phyloP scores from a whole-genome alignment of 306 rosid genomes.

The Sechiopsis laciniata region DNA sequence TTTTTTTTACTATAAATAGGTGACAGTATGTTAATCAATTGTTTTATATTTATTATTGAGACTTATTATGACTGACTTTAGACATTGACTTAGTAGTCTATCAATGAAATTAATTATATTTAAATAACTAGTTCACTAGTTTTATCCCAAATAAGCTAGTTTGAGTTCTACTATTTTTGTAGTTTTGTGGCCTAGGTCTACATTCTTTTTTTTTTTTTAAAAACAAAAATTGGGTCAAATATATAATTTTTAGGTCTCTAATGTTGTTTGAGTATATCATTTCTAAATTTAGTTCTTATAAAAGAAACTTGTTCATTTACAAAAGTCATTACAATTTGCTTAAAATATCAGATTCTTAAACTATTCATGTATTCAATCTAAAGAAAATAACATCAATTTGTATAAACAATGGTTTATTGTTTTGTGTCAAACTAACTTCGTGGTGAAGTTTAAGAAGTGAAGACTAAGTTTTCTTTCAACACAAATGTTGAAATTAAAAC shows the following conservation, averaged over 20 bases:
- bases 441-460: no score
- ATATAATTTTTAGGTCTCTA: background rate
- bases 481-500: no score
- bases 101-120: no score
- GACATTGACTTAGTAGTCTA: no score
- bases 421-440: background rate
- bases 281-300: background rate
- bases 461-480: no score
- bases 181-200: background rate
- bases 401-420: constrained; percentile 1
- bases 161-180: background rate
- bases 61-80: no score
- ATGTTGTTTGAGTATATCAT: no score
- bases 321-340: background rate
- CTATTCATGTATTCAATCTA: background rate
- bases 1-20: no score
- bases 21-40: no score
- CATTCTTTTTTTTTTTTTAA: background rate
- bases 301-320: background rate
- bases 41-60: no score
- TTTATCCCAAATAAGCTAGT: background rate
- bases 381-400: background rate
- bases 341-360: background rate
- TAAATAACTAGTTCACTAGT: no score
- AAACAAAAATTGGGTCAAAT: background rate